phyloP scores from a whole-genome alignment of 2,329 filamentous ascomycete species.

The Colletotrichum cereale region DNA sequence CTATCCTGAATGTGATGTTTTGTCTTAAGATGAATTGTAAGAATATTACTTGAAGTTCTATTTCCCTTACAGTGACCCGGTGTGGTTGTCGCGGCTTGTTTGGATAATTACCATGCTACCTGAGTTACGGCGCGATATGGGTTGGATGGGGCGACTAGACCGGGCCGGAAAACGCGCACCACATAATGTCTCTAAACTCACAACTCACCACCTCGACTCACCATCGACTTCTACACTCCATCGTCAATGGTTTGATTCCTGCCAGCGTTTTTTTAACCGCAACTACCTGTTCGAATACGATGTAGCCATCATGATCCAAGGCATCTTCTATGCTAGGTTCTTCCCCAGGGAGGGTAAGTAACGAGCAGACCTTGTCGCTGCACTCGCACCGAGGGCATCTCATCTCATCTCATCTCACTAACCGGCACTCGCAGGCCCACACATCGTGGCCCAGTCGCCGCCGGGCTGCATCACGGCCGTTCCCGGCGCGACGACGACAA shows the following conservation, averaged over 20 bases:
- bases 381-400: neutral
- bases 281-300: constrained; percentile 7
- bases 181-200: neutral
- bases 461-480: constrained; percentile 70
- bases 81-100: neutral
- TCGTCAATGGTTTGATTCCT: neutral
- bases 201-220: constrained; percentile 1
- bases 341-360: constrained; percentile 71
- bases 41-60: neutral
- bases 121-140: neutral
- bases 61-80: neutral
- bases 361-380: neutral
- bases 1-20: neutral
- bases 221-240: neutral
- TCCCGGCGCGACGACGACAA: constrained; percentile 55
- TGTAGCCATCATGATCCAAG: constrained; percentile 69
- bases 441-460: constrained; percentile 72
- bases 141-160: constrained; percentile 22
- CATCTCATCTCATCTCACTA: neutral
- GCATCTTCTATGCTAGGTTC: constrained; percentile 79
- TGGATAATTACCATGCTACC: neutral
- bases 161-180: constrained; percentile 17
- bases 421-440: constrained; percentile 62
- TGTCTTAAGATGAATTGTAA: neutral
- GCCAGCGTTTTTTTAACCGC: neutral